Evolutionary conservation across 2,329 filamentous ascomycete genomes (phyloP).

Genomic region (Penicillium sp.): DNA sequence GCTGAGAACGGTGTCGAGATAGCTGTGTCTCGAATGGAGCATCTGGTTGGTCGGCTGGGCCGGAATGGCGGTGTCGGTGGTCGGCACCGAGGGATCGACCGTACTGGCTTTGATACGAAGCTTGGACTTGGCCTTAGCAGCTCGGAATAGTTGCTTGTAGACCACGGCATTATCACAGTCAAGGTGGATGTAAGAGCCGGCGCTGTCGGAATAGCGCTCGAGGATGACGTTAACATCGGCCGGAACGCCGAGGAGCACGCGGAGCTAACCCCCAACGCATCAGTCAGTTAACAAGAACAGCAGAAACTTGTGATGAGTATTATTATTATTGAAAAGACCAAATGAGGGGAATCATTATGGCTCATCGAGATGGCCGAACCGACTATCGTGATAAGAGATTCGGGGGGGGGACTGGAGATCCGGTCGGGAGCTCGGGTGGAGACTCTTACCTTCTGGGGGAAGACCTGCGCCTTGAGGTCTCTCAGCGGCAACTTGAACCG

Average conservation of each 20-base stretch:
- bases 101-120: conserved; percentile 74
- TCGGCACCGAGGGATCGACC: conserved; percentile 26
- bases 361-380: conserved; percentile 5
- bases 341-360: conserved; percentile 4
- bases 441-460: conserved; percentile 76
- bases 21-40: conserved; percentile 31
- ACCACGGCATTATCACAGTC: conserved; percentile 72
- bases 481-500: conserved; percentile 86
- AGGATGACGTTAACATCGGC: conserved; percentile 61
- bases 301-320: not conserved
- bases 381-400: conserved; percentile 17
- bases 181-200: conserved; percentile 72
- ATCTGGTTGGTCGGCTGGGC: conserved; percentile 16
- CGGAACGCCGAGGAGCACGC: conserved; percentile 62
- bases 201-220: conserved; percentile 94
- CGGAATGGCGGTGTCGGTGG: conserved; percentile 12
- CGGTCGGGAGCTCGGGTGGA: conserved; percentile 33
- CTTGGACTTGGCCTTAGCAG: conserved; percentile 97
- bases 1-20: conserved; percentile 43
- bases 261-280: conserved; percentile 54
- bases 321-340: not conserved
- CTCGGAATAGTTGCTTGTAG: conserved; percentile 95
- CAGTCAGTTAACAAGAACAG: conserved; percentile 12
- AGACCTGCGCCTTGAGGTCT: conserved; percentile 68
- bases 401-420: conserved; percentile 18